phyloP scores from a whole-genome alignment of 495 filamentous ascomycete genomes.

The Platismatia glauca region DNA sequence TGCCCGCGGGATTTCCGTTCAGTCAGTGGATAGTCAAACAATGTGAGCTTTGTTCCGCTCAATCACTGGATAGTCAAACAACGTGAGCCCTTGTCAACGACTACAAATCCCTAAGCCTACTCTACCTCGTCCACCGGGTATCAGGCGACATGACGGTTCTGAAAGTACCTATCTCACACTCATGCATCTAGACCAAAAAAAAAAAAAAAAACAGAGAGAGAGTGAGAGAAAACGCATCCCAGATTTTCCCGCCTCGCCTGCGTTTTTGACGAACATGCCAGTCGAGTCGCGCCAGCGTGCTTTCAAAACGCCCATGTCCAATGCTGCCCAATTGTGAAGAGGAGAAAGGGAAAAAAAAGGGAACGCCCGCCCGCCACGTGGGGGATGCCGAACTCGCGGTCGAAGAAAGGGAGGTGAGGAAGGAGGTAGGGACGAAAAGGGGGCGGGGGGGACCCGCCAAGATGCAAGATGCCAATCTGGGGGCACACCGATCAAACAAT shows the following conservation, averaged over 20 bases:
- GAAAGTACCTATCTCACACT: constrained; percentile 7
- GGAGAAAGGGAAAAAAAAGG: constrained; percentile 5
- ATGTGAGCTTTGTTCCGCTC: background rate
- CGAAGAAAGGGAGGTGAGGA: constrained; percentile 5
- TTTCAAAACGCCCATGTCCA: constrained; percentile 12
- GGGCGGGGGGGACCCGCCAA: background rate
- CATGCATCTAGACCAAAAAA: background rate
- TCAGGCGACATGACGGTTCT: background rate
- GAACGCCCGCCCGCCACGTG: constrained; percentile 9
- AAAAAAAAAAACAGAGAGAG: background rate
- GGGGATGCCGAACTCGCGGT: constrained; percentile 11
- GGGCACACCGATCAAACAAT: background rate
- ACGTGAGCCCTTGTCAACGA: background rate
- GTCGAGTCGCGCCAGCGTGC: background rate
- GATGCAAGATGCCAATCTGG: background rate
- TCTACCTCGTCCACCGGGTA: background rate
- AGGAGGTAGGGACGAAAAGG: too few relatives aligned
- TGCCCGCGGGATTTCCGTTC: background rate
- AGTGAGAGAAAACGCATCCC: background rate
- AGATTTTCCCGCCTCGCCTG: background rate
- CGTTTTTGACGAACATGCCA: background rate
- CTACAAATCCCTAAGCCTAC: background rate
- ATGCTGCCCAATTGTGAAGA: constrained; percentile 13
- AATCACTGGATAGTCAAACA: background rate
- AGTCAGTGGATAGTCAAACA: background rate